phyloP scores from a whole-genome alignment of 75 land plant species.

The Gnetum montanum region DNA sequence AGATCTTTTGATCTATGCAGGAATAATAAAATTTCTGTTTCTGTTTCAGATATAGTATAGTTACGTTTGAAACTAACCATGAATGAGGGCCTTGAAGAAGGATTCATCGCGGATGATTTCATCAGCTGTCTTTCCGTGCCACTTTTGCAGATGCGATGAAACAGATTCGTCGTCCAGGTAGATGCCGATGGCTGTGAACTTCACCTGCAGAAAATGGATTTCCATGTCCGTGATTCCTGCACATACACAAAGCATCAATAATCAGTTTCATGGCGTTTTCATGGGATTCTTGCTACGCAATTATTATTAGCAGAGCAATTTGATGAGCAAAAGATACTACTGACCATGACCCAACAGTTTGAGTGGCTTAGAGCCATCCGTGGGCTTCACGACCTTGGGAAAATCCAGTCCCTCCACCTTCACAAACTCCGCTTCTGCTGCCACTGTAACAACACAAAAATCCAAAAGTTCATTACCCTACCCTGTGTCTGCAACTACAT shows the following conservation, averaged over 20 bases:
- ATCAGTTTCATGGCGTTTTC: not conserved
- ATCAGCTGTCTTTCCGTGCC: slow-evolving; percentile 59
- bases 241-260: not conserved
- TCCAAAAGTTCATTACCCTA: no score
- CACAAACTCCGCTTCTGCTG: slow-evolving; percentile 57
- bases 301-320: not conserved
- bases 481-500: no score
- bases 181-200: slow-evolving; percentile 86
- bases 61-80: slow-evolving; percentile 21
- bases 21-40: no score
- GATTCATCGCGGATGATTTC: slow-evolving; percentile 54
- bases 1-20: not conserved
- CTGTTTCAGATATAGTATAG: not conserved
- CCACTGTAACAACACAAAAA: not conserved
- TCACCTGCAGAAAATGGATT: slow-evolving; percentile 88
- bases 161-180: slow-evolving; percentile 50
- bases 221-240: slow-evolving; percentile 88
- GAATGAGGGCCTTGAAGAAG: slow-evolving; percentile 50
- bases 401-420: slow-evolving; percentile 57
- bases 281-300: not conserved
- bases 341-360: slow-evolving; percentile 68
- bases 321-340: not conserved
- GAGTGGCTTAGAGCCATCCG: slow-evolving; percentile 27
- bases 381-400: slow-evolving; percentile 24
- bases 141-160: slow-evolving; percentile 36